These are phyloP conservation scores for Thyridium curvatum DNA, from an alignment of 2,329 filamentous ascomycete species.

Conservation along the genomic window DNA sequence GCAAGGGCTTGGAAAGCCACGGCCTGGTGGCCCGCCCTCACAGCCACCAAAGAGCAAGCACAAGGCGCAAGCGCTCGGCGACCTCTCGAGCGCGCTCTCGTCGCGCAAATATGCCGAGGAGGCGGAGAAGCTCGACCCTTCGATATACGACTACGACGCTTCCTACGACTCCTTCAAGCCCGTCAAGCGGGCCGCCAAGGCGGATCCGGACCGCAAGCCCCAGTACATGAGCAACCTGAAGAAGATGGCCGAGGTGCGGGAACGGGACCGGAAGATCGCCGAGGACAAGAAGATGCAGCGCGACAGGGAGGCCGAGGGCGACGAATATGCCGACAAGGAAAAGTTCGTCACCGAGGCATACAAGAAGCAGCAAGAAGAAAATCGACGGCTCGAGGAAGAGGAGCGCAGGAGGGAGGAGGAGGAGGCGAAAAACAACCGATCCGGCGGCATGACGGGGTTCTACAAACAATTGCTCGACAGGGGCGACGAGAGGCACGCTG, in stretches of 20 bases:
- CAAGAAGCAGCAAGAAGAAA: constrained; percentile 74
- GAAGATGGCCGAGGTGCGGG: constrained; percentile 67
- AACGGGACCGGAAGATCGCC: constrained; percentile 71
- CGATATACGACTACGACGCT: constrained; percentile 79
- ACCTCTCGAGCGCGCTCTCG: constrained; percentile 59
- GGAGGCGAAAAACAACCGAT: constrained; percentile 57
- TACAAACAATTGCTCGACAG: constrained; percentile 69
- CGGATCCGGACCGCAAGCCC: constrained; percentile 55
- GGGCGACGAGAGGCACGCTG: constrained; percentile 63
- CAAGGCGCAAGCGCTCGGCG: constrained; percentile 43
- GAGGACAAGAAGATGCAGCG: constrained; percentile 74
- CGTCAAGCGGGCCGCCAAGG: constrained; percentile 46
- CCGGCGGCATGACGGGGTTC: constrained; percentile 70
- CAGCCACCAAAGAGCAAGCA: constrained; percentile 37
- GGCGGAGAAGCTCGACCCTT: constrained; percentile 62
- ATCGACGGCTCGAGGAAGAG: constrained; percentile 62
- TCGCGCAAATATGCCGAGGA: constrained; percentile 58
- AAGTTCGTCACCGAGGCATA: constrained; percentile 83
- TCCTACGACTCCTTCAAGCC: constrained; percentile 74
- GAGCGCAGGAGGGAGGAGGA: constrained; percentile 61
- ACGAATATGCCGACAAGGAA: constrained; percentile 76
- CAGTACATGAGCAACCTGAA: constrained; percentile 75
- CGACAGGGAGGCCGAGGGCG: constrained; percentile 73
- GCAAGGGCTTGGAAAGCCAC: constrained; percentile 22
- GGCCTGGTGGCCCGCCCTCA: constrained; percentile 18